phyloP scores from a whole-genome alignment of 2,329 filamentous ascomycete genomes.

The Arachnomyces sp. region DNA sequence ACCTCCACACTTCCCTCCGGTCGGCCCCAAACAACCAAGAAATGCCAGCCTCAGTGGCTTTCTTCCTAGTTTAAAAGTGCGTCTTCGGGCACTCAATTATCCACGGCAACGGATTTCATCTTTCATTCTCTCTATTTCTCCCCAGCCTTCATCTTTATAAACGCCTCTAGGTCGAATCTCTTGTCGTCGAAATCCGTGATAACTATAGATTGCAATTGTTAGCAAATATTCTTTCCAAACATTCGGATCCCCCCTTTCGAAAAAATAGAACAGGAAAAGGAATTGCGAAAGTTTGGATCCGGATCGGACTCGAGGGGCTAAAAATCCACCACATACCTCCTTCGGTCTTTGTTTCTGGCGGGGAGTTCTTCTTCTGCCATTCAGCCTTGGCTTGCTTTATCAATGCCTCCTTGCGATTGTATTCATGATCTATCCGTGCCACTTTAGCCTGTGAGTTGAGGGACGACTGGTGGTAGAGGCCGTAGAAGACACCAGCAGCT shows the following conservation, averaged over 20 bases:
- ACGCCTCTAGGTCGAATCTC: conserved; percentile 89
- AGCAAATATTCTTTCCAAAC: conserved; percentile 11
- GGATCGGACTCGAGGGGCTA: neutral
- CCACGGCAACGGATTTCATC: neutral
- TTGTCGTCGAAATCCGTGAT: conserved; percentile 72
- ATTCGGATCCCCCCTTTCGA: neutral
- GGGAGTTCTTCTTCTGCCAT: conserved; percentile 68
- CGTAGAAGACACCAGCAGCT: conserved; percentile 86
- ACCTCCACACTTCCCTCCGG: neutral
- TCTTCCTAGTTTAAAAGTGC: neutral
- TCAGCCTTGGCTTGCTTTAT: conserved; percentile 90
- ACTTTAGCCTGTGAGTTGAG: conserved; percentile 66
- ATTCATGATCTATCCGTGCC: conserved; percentile 69
- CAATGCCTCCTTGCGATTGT: conserved; percentile 81
- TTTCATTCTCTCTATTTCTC: conserved; percentile 19
- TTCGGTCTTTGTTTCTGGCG: conserved; percentile 30
- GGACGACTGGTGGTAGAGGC: conserved; percentile 82
- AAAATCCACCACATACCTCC: conserved; percentile 23
- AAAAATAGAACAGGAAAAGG: no score
- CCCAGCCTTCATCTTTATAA: conserved; percentile 56
- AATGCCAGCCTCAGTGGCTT: neutral
- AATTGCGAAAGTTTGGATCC: no score
- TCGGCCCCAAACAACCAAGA: neutral
- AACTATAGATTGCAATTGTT: conserved; percentile 39
- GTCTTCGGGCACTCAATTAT: neutral